Base-by-base conservation (phyloP, 352 stramenopile species). In the Phytophthora chlamydospora region DNA sequence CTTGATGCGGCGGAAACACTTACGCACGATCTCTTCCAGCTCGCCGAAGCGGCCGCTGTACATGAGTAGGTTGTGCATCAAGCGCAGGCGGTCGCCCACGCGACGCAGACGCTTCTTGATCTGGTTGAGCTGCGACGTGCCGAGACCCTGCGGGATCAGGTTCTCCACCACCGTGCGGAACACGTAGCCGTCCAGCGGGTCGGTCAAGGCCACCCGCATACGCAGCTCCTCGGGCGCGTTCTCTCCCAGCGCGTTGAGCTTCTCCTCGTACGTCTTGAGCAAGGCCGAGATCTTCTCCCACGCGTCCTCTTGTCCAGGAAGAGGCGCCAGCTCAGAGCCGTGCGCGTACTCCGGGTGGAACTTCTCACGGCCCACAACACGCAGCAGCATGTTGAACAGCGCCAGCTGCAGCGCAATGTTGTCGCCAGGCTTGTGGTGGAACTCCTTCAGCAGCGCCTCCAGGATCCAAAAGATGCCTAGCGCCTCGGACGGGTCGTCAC, bases 31-130 rank as follows among this genome's bases (percentile, higher is more conserved):
- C 58, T 96, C 86, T 55, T 95, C 85, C 32, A 97, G 66, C 38
- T 90, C 71, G 27, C 85, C 83, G 62, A 83, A 95, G 36, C 89
- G 85, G 27, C 85, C 84, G 44, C 83, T 93, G 73, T 93, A 89
- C 81, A 95, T 94, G 60, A 97, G 80, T 67, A 95, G 68, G 73
- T 96, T 97, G 67, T 94, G 86, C 80, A 95, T 94, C 48, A 96
- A 69, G 35, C 88, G 81, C 13, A 97, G 73, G 12, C 89, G 85
- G 55, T 96, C 88, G 34, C 89, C 89, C 16, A 96, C 85, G 46
- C 85, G 85, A 59, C 86, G 87, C 53, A 97, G 68, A 21, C 89
- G 85, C 66, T 96, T 91, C 76, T 95, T 95, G 62, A 97, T 94
- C 60, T 91, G 66, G 50, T 96, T 88, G 39, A 95, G 69, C 67